Conservation (phyloP, 2,329 filamentous ascomycete genomes). For the Venturia nashicola region DNA sequence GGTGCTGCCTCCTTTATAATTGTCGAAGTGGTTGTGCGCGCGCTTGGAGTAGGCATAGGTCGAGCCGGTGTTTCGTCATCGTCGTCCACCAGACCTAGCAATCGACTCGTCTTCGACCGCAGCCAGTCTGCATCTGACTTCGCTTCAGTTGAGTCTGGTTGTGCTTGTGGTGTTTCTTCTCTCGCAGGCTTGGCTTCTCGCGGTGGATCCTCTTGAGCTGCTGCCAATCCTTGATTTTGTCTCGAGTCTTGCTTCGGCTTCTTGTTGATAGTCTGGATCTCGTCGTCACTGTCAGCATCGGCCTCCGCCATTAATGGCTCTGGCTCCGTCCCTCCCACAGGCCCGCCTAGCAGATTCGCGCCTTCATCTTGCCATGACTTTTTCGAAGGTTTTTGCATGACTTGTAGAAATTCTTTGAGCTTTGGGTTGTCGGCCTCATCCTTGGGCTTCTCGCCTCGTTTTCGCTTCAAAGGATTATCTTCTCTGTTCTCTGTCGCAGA, state of each 20-base stretch:
- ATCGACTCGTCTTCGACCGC: slow-evolving; percentile 72
- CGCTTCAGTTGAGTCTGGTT: slow-evolving; percentile 1
- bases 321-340: background rate
- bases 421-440: slow-evolving; percentile 53
- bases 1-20: background rate
- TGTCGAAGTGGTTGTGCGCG: background rate
- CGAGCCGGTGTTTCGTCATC: slow-evolving; percentile 26
- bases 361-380: slow-evolving; percentile 51
- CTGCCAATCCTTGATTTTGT: background rate
- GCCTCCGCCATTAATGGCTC: slow-evolving; percentile 3
- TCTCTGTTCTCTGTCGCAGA: background rate
- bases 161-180: background rate
- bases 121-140: slow-evolving; percentile 76
- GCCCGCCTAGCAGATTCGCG: slow-evolving; percentile 12
- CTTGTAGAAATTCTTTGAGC: slow-evolving; percentile 71
- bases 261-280: slow-evolving; percentile 55
- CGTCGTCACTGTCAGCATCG: slow-evolving; percentile 53
- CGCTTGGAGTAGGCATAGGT: background rate
- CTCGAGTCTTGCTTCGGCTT: slow-evolving; percentile 22
- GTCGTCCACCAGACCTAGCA: slow-evolving; percentile 74
- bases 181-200: slow-evolving; percentile 2
- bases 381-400: slow-evolving; percentile 61
- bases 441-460: slow-evolving; percentile 42
- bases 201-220: background rate
- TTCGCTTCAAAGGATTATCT: slow-evolving; percentile 49